Evolutionary conservation across 2,329 filamentous ascomycete genomes (phyloP).

Genomic region (Aureobasidium sp.): DNA sequence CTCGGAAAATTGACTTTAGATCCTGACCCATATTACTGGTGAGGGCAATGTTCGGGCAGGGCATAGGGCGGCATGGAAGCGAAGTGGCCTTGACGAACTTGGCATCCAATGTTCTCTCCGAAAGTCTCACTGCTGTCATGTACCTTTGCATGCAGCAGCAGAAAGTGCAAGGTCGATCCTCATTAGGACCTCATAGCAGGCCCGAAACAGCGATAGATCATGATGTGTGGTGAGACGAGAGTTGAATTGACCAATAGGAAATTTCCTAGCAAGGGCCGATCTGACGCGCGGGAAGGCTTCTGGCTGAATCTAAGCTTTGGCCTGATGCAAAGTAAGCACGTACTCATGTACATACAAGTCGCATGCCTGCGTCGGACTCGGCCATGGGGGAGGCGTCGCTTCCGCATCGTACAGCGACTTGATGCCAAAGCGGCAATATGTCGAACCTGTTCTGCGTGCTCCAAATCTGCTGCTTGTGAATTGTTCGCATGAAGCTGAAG

Average conservation of each 20-base stretch:
- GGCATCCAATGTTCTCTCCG: neutral
- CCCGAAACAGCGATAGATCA: neutral
- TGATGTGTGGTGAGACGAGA: slow-evolving; percentile 10
- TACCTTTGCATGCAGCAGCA: neutral
- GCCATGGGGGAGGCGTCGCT: slow-evolving; percentile 13
- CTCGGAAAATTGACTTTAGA: slow-evolving; percentile 4
- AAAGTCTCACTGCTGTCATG: neutral
- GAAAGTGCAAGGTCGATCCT: neutral
- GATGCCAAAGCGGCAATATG: neutral
- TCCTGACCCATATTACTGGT: neutral
- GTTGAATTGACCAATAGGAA: neutral
- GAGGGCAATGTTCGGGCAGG: neutral
- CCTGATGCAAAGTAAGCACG: slow-evolving; percentile 5
- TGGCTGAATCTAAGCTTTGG: slow-evolving; percentile 2
- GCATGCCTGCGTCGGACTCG: slow-evolving; percentile 12
- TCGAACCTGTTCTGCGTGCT: neutral
- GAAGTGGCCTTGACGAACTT: neutral
- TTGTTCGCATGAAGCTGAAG: neutral
- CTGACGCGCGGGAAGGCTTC: neutral
- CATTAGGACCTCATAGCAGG: neutral
- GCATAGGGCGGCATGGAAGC: neutral
- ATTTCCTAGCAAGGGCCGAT: neutral
- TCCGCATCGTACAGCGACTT: neutral
- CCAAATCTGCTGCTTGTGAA: neutral
- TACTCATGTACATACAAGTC: slow-evolving; percentile 1